A percentile compares a stretch with the other conserved stretches of the same genome.
phyloP scores from a whole-genome alignment of 352 stramenopile genomes.

The Phytophthora colocasiae region DNA sequence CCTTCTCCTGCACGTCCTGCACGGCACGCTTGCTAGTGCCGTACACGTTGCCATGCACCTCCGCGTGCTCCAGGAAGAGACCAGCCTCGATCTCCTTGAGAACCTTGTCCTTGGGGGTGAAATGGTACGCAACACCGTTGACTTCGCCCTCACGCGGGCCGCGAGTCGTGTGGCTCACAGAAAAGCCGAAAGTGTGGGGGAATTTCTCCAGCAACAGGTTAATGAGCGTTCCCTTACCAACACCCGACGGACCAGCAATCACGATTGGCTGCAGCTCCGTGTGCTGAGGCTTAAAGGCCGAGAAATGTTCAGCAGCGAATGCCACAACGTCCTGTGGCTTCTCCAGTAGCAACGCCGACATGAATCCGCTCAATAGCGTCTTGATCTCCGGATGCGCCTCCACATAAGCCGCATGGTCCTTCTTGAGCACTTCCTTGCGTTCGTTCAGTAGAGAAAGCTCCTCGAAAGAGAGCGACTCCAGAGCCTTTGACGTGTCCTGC shows the following conservation, averaged over 20 bases:
- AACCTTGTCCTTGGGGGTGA: slow-evolving; percentile 93
- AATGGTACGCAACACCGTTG: slow-evolving; percentile 98
- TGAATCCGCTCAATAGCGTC: slow-evolving; percentile 89
- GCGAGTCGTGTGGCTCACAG: slow-evolving; percentile 97
- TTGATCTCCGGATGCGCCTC: slow-evolving; percentile 90
- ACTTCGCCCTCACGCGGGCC: slow-evolving; percentile 93
- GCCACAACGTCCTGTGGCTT: slow-evolving; percentile 85
- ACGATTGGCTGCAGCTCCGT: slow-evolving; percentile 84
- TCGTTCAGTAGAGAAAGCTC: slow-evolving; percentile 88
- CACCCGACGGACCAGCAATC: slow-evolving; percentile 91
- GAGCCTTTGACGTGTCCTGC: slow-evolving; percentile 54
- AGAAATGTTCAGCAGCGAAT: slow-evolving; percentile 86
- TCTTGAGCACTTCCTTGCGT: slow-evolving; percentile 87
- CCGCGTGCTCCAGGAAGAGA: slow-evolving; percentile 97
- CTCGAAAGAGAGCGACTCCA: slow-evolving; percentile 83
- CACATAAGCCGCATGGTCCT: slow-evolving; percentile 85
- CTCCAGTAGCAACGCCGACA: slow-evolving; percentile 85
- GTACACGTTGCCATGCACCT: slow-evolving; percentile 98
- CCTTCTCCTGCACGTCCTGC: slow-evolving; percentile 90
- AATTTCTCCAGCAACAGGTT: slow-evolving; percentile 90
- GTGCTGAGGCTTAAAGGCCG: slow-evolving; percentile 66
- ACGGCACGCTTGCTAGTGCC: slow-evolving; percentile 95
- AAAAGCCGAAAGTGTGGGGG: slow-evolving; percentile 94
- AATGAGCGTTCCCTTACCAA: slow-evolving; percentile 97
- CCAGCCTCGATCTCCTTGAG: slow-evolving; percentile 94